Evolutionary conservation across 768 basidiomycete species (phyloP).

Genomic region (Suillus placidus): DNA sequence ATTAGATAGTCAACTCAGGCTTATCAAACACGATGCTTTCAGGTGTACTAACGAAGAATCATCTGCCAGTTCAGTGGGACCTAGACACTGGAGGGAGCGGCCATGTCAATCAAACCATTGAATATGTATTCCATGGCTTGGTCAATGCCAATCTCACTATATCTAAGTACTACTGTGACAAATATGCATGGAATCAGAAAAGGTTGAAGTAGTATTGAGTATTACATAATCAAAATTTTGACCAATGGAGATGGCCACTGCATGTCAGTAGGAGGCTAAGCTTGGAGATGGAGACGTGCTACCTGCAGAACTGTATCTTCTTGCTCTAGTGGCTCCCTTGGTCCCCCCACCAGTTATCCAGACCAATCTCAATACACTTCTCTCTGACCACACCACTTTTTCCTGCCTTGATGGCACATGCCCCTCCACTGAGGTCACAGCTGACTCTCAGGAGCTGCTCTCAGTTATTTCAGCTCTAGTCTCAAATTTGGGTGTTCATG

Average conservation of each 20-base stretch:
- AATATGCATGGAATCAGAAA: no score
- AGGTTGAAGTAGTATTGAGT: neutral
- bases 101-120: no score
- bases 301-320: constrained; percentile 38
- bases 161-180: no score
- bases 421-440: constrained; percentile 86
- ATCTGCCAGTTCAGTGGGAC: no score
- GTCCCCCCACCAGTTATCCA: constrained; percentile 80
- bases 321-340: constrained; percentile 40
- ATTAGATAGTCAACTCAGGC: no score
- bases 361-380: constrained; percentile 68
- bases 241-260: neutral
- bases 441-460: constrained; percentile 84
- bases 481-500: constrained; percentile 56
- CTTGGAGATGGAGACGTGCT: constrained; percentile 69
- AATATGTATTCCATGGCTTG: no score
- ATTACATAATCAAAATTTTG: constrained; percentile 40
- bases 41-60: no score
- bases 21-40: no score
- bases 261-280: constrained; percentile 39
- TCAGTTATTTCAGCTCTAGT: constrained; percentile 71
- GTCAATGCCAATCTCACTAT: no score
- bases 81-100: no score
- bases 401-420: constrained; percentile 60
- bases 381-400: constrained; percentile 83